These are phyloP conservation scores for Yamadazyma dushanensis DNA, from an alignment of 1,139 yeast genomes.

Conservation along the genomic window DNA sequence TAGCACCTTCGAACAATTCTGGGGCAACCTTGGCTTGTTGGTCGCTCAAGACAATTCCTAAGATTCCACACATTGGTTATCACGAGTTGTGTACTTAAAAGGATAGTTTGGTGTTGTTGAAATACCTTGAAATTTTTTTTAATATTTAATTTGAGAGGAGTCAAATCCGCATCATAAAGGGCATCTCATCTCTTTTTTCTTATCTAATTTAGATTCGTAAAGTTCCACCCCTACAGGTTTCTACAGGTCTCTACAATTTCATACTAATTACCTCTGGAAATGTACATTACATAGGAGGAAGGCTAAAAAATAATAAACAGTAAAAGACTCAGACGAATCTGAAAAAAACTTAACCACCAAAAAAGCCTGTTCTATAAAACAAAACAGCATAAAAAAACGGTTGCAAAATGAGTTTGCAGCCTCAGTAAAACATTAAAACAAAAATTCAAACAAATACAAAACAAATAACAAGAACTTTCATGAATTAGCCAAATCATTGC, in stretches of 20 bases:
- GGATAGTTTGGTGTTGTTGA: too few species aligned
- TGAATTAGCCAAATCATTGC: conserved; percentile 5
- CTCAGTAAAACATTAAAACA: not conserved
- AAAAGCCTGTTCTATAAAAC: conserved; percentile 12
- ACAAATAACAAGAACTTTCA: not conserved
- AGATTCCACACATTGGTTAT: conserved; percentile 84
- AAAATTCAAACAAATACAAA: conserved; percentile 4
- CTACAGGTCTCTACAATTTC: too few species aligned
- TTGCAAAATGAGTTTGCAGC: not conserved
- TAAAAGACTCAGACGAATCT: conserved; percentile 1
- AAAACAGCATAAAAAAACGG: conserved; percentile 2
- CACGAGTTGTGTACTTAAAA: not conserved
- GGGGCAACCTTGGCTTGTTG: conserved; percentile 75
- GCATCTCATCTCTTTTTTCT: conserved; percentile 1
- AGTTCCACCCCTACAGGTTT: too few species aligned
- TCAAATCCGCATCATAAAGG: conserved; percentile 3
- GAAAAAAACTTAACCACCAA: conserved; percentile 5
- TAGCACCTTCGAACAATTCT: conserved; percentile 89
- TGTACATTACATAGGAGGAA: not conserved
- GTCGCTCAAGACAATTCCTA: conserved; percentile 85
- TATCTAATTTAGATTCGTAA: too few species aligned
- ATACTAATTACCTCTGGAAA: not conserved
- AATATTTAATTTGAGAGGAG: conserved; percentile 3
- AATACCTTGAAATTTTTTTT: not conserved
- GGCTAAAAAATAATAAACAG: conserved; percentile 2